phyloP scores from a whole-genome alignment of 441 rosid genomes.

The Corymbia citriodora region DNA sequence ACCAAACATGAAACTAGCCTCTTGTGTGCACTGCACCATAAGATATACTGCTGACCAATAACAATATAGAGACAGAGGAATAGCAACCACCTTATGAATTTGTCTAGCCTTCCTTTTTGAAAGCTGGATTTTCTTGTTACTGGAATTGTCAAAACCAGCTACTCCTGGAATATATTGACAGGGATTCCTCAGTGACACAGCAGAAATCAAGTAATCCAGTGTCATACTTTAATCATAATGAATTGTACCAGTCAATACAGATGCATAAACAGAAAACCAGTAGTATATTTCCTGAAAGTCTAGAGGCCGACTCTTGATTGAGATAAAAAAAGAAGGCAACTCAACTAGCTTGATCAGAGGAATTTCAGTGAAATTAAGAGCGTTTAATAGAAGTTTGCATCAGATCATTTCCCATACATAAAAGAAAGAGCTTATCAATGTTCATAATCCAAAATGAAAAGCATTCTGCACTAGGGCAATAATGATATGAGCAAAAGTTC shows the following conservation, averaged over 20 bases:
- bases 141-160: not conserved
- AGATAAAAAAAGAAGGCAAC: not conserved
- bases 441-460: not conserved
- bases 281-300: not conserved
- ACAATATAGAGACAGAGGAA: not conserved
- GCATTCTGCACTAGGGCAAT: not conserved
- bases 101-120: not conserved
- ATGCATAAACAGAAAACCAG: not conserved
- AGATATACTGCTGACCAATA: not conserved
- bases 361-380: too few relatives aligned
- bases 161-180: not conserved
- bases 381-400: not conserved
- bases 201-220: not conserved
- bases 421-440: not conserved
- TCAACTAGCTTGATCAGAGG: not conserved
- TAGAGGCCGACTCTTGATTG: not conserved
- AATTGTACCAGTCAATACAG: not conserved
- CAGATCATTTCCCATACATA: not conserved
- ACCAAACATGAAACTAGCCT: not conserved
- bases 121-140: not conserved
- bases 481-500: too few relatives aligned
- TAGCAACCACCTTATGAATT: not conserved
- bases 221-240: not conserved
- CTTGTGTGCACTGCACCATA: not conserved
- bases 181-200: not conserved